Evolutionary conservation across 495 filamentous ascomycete genomes (phyloP).

Genomic region (Pseudotulostoma volvatum): DNA sequence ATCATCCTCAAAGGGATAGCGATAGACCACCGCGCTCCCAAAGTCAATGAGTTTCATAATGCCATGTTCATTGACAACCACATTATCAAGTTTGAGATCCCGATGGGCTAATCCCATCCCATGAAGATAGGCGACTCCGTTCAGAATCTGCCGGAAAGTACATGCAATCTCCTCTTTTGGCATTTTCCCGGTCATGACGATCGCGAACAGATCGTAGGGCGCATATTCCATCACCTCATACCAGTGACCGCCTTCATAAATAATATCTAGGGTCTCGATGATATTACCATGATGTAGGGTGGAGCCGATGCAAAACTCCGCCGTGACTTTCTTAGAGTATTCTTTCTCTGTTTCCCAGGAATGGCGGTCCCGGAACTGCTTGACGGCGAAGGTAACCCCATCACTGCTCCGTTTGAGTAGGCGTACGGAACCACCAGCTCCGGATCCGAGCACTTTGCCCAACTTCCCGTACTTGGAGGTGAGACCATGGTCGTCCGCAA

Average conservation of each 20-base stretch:
- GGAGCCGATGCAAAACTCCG: conserved; percentile 96
- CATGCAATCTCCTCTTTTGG: conserved; percentile 77
- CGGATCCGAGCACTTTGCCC: conserved; percentile 82
- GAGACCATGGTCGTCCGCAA: conserved; percentile 86
- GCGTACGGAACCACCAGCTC: conserved; percentile 87
- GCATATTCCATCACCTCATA: conserved; percentile 99
- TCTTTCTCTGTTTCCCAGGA: conserved; percentile 86
- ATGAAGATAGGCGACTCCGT: conserved; percentile 92
- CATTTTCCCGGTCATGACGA: conserved; percentile 99
- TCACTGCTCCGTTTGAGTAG: conserved; percentile 86
- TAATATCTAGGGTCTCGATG: conserved; percentile 93
- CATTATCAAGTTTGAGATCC: conserved; percentile 95
- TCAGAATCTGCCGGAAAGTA: conserved; percentile 86
- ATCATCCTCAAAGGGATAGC: conserved; percentile 92
- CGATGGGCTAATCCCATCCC: conserved; percentile 91
- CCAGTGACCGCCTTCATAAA: conserved; percentile 89
- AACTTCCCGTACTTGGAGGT: conserved; percentile 88
- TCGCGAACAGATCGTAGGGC: conserved; percentile 93
- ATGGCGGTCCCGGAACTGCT: conserved; percentile 88
- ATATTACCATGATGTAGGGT: conserved; percentile 97
- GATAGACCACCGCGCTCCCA: conserved; percentile 90
- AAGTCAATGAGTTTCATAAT: conserved; percentile 99
- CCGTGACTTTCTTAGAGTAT: conserved; percentile 98
- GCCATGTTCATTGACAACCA: conserved; percentile 91
- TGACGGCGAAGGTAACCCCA: conserved; percentile 86